These are phyloP conservation scores for Prillingera fragicola DNA, from an alignment of 1,284 basidiomycete genomes.

Conservation along the genomic window DNA sequence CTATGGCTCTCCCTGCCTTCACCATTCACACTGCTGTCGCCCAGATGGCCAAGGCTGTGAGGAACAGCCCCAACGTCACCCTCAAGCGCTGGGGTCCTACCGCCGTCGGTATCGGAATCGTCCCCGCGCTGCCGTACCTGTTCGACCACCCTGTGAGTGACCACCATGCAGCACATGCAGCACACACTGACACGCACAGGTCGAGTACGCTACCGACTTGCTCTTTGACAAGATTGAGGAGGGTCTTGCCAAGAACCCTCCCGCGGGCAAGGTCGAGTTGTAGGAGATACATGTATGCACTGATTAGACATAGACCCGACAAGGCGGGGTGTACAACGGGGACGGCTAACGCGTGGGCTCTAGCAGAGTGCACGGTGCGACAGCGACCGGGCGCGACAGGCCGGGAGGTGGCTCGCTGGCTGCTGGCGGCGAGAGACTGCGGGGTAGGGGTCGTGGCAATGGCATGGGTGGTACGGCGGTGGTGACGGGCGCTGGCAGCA, in stretches of 20 bases:
- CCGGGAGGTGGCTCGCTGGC: too few relatives aligned
- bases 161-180: background rate
- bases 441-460: background rate
- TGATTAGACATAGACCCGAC: too few relatives aligned
- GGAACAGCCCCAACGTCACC: slow-evolving; percentile 58
- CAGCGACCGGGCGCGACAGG: too few relatives aligned
- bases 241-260: slow-evolving; percentile 25
- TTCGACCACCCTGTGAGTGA: slow-evolving; percentile 66
- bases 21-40: slow-evolving; percentile 79
- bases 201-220: slow-evolving; percentile 50
- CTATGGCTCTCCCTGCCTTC: slow-evolving; percentile 60
- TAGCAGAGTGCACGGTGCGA: too few relatives aligned
- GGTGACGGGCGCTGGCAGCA: slow-evolving; percentile 1
- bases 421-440: background rate
- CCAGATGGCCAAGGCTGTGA: slow-evolving; percentile 70
- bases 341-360: too few relatives aligned
- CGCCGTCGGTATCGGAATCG: slow-evolving; percentile 54
- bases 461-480: background rate
- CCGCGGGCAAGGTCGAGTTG: background rate
- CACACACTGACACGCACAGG: slow-evolving; percentile 33
- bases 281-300: too few relatives aligned
- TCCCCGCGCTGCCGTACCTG: slow-evolving; percentile 72
- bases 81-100: slow-evolving; percentile 77
- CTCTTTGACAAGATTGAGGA: slow-evolving; percentile 52
- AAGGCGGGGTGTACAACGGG: too few relatives aligned